Evolutionary conservation across 164 flowering plant species (phyloP), one percentile per base, ranked within the genome.

Genomic region (Piper betle): DNA sequence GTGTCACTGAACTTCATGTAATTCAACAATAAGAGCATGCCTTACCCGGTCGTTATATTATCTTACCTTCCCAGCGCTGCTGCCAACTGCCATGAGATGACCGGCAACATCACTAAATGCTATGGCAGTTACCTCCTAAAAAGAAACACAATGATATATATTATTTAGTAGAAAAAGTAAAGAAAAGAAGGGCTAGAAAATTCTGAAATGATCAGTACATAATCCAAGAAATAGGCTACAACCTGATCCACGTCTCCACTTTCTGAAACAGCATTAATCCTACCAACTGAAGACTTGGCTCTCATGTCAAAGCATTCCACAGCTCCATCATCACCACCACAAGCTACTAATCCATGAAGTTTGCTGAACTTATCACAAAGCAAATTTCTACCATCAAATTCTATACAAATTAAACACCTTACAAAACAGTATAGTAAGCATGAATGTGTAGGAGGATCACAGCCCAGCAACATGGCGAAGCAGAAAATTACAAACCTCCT

Each of bases 321-420:
- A 53, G 90, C 89, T 61, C 97, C 98, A 81, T 93, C 97, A 39
- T 90, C 96, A 55, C 97, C 97, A 43, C 98, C 97, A 80, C 89
- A 84, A 68, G 92, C 97, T 69, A 93, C 81, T 64, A 90, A 70
- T 18, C 97, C 98, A 77, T 93, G 98, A 68, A 82, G 66, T 57
- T 80, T 82, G 78, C 97, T 90, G 79, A 61, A 73, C 62, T 33
- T 15, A 46, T 17, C 37, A 3, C 25, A 43, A 37, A 43, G 33
- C 25, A 13, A 57, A 58, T 0, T 39, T 4, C 1, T 17, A 4
- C 17, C 19, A 58, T 37, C 2, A 5, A 4, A 39, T 46, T 46
- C 50, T 46, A 15, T 38, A 15, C 17, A 11, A 58, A 58, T 16
- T 39, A 39, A 6, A 13, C 12, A 38, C 41, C 9, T 4, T 55